These are phyloP conservation scores for Cryptosporidium sp. DNA, from an alignment of 169 alveolate species.

Conservation along the genomic window DNA sequence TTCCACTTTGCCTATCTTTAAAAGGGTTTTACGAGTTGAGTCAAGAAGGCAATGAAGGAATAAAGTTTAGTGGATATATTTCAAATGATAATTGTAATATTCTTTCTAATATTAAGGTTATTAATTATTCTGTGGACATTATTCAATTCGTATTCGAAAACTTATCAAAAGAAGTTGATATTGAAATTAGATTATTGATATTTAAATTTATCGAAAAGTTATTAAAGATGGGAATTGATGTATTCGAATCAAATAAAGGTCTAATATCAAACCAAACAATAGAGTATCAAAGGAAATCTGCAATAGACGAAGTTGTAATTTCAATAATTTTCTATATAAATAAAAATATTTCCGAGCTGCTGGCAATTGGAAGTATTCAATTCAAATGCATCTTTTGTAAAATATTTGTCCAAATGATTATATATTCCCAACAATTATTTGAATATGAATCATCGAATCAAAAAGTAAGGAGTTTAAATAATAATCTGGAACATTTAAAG, in stretches of 20 bases:
- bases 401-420: slow-evolving; percentile 21
- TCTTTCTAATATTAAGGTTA: slow-evolving; percentile 6
- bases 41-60: neutral
- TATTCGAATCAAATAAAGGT: slow-evolving; percentile 7
- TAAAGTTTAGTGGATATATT: slow-evolving; percentile 3
- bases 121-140: slow-evolving; percentile 15
- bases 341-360: slow-evolving; percentile 10
- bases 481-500: neutral
- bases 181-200: slow-evolving; percentile 8
- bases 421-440: slow-evolving; percentile 20
- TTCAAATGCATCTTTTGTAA: slow-evolving; percentile 42
- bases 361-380: neutral
- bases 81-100: neutral
- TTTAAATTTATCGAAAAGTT: slow-evolving; percentile 29
- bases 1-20: slow-evolving; percentile 36
- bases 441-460: neutral
- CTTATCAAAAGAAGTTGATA: slow-evolving; percentile 35
- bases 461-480: neutral
- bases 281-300: slow-evolving; percentile 8
- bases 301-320: slow-evolving; percentile 9
- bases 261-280: neutral
- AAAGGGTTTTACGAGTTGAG: slow-evolving; percentile 34
- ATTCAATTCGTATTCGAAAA: slow-evolving; percentile 2
- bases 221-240: slow-evolving; percentile 42
- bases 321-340: slow-evolving; percentile 30